Evolutionary conservation across 306 rosid genomes (phyloP), one percentile per base, ranked within the genome.

Genomic region (Crataegus laevigata): DNA sequence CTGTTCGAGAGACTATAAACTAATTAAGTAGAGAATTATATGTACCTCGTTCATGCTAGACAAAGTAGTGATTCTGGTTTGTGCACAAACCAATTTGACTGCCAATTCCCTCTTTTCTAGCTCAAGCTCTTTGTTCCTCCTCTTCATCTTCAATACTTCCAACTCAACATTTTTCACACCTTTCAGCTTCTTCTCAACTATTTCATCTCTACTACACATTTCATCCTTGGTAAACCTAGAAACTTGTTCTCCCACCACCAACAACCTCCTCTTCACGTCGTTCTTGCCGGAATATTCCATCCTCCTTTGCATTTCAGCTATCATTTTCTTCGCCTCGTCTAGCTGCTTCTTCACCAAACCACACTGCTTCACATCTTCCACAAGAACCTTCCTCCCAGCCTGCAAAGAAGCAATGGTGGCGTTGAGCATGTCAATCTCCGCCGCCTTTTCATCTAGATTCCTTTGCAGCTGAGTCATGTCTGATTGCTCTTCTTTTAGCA

Each of bases 61-160:
- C 21, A 72, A 75, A 74, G 82, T 40, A 64, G 60, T 69, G 45
- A 82, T 63, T 80, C 61, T 86, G 34, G 40, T 80, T 62, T 78
- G 73, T 8, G 75, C 70, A 51, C 76, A 50, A 42, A 50, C 60
- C 78, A 84, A 65, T 68, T 76, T 74, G 25, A 71, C 38, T 68
- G 78, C 69, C 21, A 74, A 42, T 75, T 84, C 87, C 76, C 90
- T 84, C 62, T 84, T 88, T 77, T 83, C 88, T 69, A 84, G 38
- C 69, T 86, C 84, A 74, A 82, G 77, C 82, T 86, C 92, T 76
- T 78, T 86, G 76, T 84, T 84, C 51, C 58, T 82, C 74, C 90
- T 84, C 81, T 69, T 84, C 76, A 77, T 45, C 63, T 78, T 75
- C 69, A 71, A 81, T 55, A 80, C 77, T 71, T 82, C 70, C 4